Base-by-base conservation (phyloP, 2,329 filamentous ascomycete species). In the Penicillium palitans region DNA sequence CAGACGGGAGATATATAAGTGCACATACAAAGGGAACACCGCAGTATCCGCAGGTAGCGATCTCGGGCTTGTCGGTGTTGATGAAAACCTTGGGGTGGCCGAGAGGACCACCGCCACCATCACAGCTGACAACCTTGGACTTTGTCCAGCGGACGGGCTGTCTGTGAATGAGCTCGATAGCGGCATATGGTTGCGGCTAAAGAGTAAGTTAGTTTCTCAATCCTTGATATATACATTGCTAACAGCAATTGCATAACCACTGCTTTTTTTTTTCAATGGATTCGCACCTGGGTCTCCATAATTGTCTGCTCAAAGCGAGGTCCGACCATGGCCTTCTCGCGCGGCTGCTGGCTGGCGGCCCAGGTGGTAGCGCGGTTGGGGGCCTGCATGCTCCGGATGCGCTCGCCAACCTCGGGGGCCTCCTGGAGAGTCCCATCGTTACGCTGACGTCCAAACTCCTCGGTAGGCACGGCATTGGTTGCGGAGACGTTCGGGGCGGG, bases 271-370 rank as follows among this genome's bases (percentile, higher is more conserved):
- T 33, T 33, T 47, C 15, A 21, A 40, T 40, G 15, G 29, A 49
- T 45, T 72, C 86, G 67, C 81, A 97, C 93, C 90, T 99, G 95
- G 66, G 89, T 80, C 68, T 88, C 86, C 79, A 98, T 93, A 71
- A 96, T 91, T 35, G 91, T 98, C 86, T 98, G 93, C 83, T 99
- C 95, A 72, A 99, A 99, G 68, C 93, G 84, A 65, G 95, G 95
- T 42, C 95, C 95, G 42, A 87, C 87, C 93, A 99, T 99, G 53
- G 92, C 95, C 76, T 87, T 78, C 54, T 86, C 84, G 70, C 93
- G 84, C 40, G 91, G 87, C 76, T 86, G 86, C 83, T 99, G 95
- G 79, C 87, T 96, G 72, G 86, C 80, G 61, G 91, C 91, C 95
- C 95, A 99, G 60, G 91, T 84, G 6, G 79, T 85, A 59, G 82